These are phyloP conservation scores for Jimgerdemannia flammicorona DNA, from an alignment of 192 early-diverging fungal genomes.

Conservation along the genomic window DNA sequence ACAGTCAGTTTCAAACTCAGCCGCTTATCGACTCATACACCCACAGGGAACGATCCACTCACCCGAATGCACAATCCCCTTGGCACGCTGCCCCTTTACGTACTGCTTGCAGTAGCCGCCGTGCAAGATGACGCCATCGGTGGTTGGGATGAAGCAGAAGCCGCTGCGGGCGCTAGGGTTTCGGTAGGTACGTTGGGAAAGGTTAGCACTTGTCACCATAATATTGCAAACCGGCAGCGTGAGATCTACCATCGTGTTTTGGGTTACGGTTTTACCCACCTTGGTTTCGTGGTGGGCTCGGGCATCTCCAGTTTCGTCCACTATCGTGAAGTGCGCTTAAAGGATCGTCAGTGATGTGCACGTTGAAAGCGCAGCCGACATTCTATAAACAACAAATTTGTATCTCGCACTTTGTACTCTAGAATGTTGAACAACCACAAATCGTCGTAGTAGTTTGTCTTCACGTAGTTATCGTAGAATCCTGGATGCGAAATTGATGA, in stretches of 20 bases:
- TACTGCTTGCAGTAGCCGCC: slow-evolving; percentile 68
- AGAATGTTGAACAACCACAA: slow-evolving; percentile 63
- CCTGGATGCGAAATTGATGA: not conserved
- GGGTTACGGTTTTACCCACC: slow-evolving; percentile 6
- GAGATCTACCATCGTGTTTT: not conserved
- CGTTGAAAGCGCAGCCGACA: not conserved
- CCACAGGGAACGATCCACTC: not conserved
- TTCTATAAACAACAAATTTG: not conserved
- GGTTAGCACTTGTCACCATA: too few relatives aligned
- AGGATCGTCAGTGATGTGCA: not conserved
- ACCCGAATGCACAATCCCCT: slow-evolving; percentile 50
- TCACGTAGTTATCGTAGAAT: slow-evolving; percentile 40
- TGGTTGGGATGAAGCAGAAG: slow-evolving; percentile 50
- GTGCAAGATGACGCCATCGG: slow-evolving; percentile 56
- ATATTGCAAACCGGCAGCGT: not conserved
- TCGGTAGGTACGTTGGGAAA: not conserved
- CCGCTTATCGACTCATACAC: not conserved
- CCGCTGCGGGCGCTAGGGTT: slow-evolving; percentile 45
- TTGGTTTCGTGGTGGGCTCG: slow-evolving; percentile 24
- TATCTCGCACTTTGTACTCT: slow-evolving; percentile 35
- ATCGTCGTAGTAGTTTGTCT: slow-evolving; percentile 60
- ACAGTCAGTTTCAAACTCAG: not conserved
- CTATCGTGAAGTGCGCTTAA: not conserved
- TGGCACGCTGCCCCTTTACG: slow-evolving; percentile 56
- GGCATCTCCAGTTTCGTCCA: slow-evolving; percentile 36